These are phyloP conservation scores for Madurella fahalii DNA, from an alignment of 2,329 filamentous ascomycete species.

Conservation along the genomic window DNA sequence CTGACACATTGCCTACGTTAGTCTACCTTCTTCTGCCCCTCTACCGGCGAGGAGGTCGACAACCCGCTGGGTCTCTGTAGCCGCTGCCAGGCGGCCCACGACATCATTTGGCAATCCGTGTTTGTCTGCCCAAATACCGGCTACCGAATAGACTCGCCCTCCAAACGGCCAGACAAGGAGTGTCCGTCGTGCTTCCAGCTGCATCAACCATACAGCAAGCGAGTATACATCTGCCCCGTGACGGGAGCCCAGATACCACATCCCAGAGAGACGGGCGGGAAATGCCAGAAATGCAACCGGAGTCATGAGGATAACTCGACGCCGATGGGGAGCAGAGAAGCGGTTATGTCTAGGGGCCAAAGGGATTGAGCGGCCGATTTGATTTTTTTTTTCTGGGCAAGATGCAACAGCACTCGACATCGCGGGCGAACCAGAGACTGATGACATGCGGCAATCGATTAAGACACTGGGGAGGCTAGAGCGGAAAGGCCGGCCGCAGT, in stretches of 20 bases:
- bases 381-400: not conserved
- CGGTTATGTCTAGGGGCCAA: not conserved
- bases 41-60: constrained; percentile 20
- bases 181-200: constrained; percentile 26
- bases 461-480: too few relatives aligned
- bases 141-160: constrained; percentile 23
- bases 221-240: constrained; percentile 27
- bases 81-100: constrained; percentile 25
- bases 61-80: constrained; percentile 22
- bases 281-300: constrained; percentile 21
- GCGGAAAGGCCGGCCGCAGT: too few relatives aligned
- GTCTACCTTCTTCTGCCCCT: constrained; percentile 26
- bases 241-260: constrained; percentile 26
- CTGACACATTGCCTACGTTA: not conserved
- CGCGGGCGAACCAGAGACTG: too few relatives aligned
- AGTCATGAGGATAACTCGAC: constrained; percentile 26
- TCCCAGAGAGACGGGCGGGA: constrained; percentile 24
- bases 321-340: constrained; percentile 20
- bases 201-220: constrained; percentile 24
- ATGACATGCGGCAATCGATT: too few relatives aligned
- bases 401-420: not conserved
- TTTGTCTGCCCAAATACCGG: constrained; percentile 28
- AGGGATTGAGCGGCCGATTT: not conserved
- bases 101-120: constrained; percentile 28
- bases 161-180: constrained; percentile 19